Conservation (phyloP, 805 yeast species). For the Saccharomycopsis sp. region DNA sequence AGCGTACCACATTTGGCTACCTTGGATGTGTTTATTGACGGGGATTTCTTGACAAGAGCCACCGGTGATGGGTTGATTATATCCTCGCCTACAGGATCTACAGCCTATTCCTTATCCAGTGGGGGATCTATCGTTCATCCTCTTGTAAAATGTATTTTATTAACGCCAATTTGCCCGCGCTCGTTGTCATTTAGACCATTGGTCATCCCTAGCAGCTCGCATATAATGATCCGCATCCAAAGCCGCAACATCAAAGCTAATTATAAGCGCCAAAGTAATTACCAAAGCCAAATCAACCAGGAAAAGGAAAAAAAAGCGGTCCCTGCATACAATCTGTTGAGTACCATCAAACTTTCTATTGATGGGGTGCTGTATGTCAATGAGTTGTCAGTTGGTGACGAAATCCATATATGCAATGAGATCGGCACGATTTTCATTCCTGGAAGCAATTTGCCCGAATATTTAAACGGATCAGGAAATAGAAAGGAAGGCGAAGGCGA, state of each 20-base stretch:
- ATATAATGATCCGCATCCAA: conserved; percentile 59
- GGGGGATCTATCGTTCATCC: conserved; percentile 96
- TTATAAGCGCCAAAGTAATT: not conserved
- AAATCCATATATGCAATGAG: conserved; percentile 64
- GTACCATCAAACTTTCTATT: conserved; percentile 53
- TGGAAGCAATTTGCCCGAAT: conserved; percentile 37
- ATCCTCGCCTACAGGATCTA: conserved; percentile 91
- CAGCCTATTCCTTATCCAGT: conserved; percentile 82
- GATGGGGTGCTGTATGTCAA: conserved; percentile 75
- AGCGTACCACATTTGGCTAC: conserved; percentile 79
- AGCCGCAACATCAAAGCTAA: conserved; percentile 27
- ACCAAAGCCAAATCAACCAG: not conserved
- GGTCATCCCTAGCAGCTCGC: conserved; percentile 71
- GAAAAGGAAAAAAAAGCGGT: conserved; percentile 24
- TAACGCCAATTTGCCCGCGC: conserved; percentile 90
- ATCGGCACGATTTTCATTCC: conserved; percentile 53
- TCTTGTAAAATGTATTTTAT: conserved; percentile 67
- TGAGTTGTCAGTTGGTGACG: conserved; percentile 67
- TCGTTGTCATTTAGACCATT: conserved; percentile 87
- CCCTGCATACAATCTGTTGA: conserved; percentile 26
- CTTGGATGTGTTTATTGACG: conserved; percentile 79
- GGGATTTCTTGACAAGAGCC: conserved; percentile 78
- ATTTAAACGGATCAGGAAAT: conserved; percentile 13
- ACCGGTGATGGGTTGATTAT: conserved; percentile 86
- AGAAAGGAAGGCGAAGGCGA: conserved; percentile 19